Percentiles rank a stretch among this genome's conserved stretches.
Evolutionary conservation across 495 filamentous ascomycete species (phyloP).

Genomic region (Tuber magnatum): DNA sequence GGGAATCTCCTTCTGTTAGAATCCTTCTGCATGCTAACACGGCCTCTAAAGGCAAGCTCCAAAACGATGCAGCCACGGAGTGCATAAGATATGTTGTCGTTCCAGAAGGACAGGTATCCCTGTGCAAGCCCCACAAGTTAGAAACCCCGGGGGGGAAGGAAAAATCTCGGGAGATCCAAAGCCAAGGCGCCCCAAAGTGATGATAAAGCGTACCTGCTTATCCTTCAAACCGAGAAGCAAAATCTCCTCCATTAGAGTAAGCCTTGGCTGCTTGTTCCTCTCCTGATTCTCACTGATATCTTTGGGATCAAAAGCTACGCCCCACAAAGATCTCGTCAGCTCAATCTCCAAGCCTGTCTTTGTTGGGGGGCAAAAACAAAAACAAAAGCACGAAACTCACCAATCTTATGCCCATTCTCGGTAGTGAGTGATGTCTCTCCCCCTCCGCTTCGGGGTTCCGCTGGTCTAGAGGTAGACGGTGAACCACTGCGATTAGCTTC

Average conservation of each 20-base stretch:
- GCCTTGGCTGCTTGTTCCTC: conserved; percentile 92
- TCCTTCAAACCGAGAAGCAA: conserved; percentile 91
- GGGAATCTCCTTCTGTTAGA: conserved; percentile 85
- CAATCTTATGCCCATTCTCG: conserved; percentile 95
- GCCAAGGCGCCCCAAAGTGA: conserved; percentile 8
- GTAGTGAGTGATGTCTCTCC: conserved; percentile 83
- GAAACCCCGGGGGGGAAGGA: background rate
- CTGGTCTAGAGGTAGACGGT: conserved; percentile 57
- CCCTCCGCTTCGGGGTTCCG: conserved; percentile 50
- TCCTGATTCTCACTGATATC: conserved; percentile 97
- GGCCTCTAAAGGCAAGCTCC: conserved; percentile 89
- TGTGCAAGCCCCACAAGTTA: conserved; percentile 42
- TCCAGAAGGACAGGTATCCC: conserved; percentile 99
- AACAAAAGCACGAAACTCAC: conserved; percentile 17
- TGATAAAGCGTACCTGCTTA: conserved; percentile 67
- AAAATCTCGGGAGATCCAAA: conserved; percentile 24
- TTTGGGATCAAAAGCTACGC: conserved; percentile 76
- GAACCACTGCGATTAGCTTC: conserved; percentile 58
- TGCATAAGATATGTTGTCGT: conserved; percentile 98
- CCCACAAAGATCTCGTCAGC: conserved; percentile 16
- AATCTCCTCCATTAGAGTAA: conserved; percentile 98
- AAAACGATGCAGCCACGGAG: conserved; percentile 96
- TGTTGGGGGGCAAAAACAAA: background rate
- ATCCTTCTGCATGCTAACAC: conserved; percentile 98
- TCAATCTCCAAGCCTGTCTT: background rate